Evolutionary conservation across 345 rosid species (phyloP), one percentile per base, ranked within the genome.

Genomic region (Syzygium oleosum): DNA sequence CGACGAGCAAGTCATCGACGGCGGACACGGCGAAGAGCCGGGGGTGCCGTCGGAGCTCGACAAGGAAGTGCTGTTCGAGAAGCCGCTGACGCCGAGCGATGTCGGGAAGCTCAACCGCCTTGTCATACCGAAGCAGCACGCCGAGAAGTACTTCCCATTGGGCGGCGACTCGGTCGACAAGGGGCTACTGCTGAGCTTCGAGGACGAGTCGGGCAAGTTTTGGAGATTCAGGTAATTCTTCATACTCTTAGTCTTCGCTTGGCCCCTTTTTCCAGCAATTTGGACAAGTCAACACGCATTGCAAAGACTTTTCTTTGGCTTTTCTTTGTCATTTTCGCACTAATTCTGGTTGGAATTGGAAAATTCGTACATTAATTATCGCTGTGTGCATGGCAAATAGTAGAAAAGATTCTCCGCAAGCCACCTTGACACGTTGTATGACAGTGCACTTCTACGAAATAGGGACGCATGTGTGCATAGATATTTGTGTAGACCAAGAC

Each of bases 51-150:
- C 77, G 27, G 89, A 89, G 85, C 87, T 25, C 65, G 85, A 38
- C 84, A 56, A 52, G 58, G 88, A 88, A 22, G 56, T 80, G 87
- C 46, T 86, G 90, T 93, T 94, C 63, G 94, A 94, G 86, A 94
- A 94, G 68, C 89, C 92, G 29, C 90, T 93, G 54, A 94, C 96
- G 2, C 96, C 96, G 0, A 94, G 96, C 89, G 96, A 94, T 51
- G 94, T 93, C 29, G 94, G 96, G 51, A 94, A 93, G 90, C 88
- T 94, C 77, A 94, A 94, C 90, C 91, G 94, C 73, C 87, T 94
- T 84, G 95, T 94, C 53, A 92, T 94, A 51, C 95, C 96, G 1
- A 93, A 94, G 86, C 94, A 91, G 79, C 93, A 93, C 88, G 96
- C 96, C 2, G 94, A 93, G 91, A 94, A 90, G 86, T 91, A 92